These are phyloP conservation scores for Scheffersomyces illinoinensis DNA, from an alignment of 1,139 yeast species.

Conservation along the genomic window DNA sequence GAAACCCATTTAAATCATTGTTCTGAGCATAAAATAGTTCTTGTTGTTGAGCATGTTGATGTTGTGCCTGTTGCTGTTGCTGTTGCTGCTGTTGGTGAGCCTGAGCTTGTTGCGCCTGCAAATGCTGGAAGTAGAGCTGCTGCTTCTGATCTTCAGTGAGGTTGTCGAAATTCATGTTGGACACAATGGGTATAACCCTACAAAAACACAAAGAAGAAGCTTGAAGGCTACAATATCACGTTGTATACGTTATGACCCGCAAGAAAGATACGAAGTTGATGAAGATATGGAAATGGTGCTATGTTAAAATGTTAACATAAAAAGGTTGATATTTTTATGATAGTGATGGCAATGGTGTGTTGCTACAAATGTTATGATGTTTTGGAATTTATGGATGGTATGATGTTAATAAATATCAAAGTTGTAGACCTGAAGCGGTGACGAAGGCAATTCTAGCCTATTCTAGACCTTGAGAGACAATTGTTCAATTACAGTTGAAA, in stretches of 20 bases:
- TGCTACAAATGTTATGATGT: neutral
- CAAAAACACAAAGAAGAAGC: neutral
- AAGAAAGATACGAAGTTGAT: neutral
- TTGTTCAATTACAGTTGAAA: neutral
- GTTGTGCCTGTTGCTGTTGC: conserved; percentile 13
- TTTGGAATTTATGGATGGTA: neutral
- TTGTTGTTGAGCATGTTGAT: conserved; percentile 16
- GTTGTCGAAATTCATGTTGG: conserved; percentile 32
- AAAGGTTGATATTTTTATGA: neutral
- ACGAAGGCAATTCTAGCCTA: neutral
- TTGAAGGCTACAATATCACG: neutral
- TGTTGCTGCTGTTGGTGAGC: conserved; percentile 12
- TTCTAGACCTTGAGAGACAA: neutral
- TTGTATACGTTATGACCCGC: neutral
- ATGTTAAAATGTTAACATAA: neutral
- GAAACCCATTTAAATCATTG: conserved; percentile 8
- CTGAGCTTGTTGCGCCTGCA: conserved; percentile 17
- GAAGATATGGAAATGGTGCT: neutral
- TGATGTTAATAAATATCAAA: neutral
- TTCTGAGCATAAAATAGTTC: conserved; percentile 4
- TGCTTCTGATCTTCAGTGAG: conserved; percentile 37
- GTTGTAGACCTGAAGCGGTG: neutral
- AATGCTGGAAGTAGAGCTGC: conserved; percentile 29
- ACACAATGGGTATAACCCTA: neutral
- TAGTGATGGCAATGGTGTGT: neutral